Base-by-base conservation (phyloP, 2,329 filamentous ascomycete genomes). In the Diaporthe velutina region DNA sequence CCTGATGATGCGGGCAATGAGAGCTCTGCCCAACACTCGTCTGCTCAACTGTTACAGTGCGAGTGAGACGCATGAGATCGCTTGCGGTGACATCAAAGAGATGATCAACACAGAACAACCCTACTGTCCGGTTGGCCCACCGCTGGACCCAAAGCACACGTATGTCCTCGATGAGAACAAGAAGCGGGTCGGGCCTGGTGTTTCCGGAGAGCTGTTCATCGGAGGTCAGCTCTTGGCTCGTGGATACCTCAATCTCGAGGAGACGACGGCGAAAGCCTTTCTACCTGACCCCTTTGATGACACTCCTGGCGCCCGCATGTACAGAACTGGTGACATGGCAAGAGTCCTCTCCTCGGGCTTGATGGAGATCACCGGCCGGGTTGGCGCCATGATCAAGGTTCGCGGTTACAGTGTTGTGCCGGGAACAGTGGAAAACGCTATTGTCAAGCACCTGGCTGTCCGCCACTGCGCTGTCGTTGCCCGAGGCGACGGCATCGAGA, bases 21-120 rank as follows among this genome's bases (percentile, higher is more conserved):
- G 90, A 72, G 91, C 92, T 3, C 87, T 96, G 5, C 93, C 94
- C 0, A 89, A 92, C 0, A 88, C 91, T 3, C 91, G 93, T 22
- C 84, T 96, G 17, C 89, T 96, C 76, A 96, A 96, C 78, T 93
- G 93, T 79, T 96, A 96, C 84, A 95, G 93, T 80, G 93, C 94
- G 22, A 95, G 93, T 79, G 94, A 96, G 82, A 96, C 94, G 0
- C 93, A 95, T 77, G 93, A 95, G 82, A 92, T 94, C 76, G 93
- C 94, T 1, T 95, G 92, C 77, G 94, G 94, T 54, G 93, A 95
- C 78, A 93, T 96, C 77, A 86, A 88, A 73, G 88, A 91, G 1
- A 93, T 95, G 82, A 82, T 94, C 42, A 87, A 92, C 75, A 86
- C 88, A 30, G 87, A 93, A 74, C 86, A 90, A 1, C 85, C 88